These are phyloP conservation scores for Suillus alpinus DNA, from an alignment of 768 basidiomycete genomes.

Conservation along the genomic window DNA sequence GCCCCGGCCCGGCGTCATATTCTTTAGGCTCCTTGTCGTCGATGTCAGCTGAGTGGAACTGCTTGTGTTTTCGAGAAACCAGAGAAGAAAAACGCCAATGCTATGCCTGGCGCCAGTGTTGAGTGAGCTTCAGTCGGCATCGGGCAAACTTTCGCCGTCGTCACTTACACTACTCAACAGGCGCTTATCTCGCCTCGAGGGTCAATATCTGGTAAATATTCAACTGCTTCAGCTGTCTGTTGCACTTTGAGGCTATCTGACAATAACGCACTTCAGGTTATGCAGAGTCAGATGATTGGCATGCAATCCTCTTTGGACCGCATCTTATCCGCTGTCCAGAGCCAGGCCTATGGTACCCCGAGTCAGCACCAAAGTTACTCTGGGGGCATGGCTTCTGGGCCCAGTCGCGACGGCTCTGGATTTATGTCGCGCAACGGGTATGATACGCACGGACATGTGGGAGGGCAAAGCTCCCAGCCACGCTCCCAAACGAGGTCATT, in stretches of 20 bases:
- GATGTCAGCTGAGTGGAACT: conserved; percentile 80
- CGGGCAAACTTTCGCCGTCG: conserved; percentile 2
- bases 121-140: conserved; percentile 46
- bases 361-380: conserved; percentile 22
- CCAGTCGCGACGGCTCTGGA: conserved; percentile 26
- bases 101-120: conserved; percentile 59
- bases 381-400: conserved; percentile 13
- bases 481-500: conserved; percentile 46
- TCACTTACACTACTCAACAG: conserved; percentile 38
- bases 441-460: conserved; percentile 32
- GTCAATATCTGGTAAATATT: conserved; percentile 70
- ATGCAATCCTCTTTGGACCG: conserved; percentile 89
- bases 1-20: conserved; percentile 66
- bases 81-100: conserved; percentile 74
- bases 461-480: conserved; percentile 24
- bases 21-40: conserved; percentile 80
- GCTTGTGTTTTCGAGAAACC: conserved; percentile 89
- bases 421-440: conserved; percentile 31
- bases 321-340: conserved; percentile 67
- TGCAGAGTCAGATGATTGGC: conserved; percentile 94
- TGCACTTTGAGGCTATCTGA: not conserved
- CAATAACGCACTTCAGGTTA: conserved; percentile 48
- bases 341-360: conserved; percentile 29
- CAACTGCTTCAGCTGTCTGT: not conserved
- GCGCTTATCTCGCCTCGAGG: conserved; percentile 79